Conservation (phyloP, 2,329 filamentous ascomycete species). For the Amauroascus niger region DNA sequence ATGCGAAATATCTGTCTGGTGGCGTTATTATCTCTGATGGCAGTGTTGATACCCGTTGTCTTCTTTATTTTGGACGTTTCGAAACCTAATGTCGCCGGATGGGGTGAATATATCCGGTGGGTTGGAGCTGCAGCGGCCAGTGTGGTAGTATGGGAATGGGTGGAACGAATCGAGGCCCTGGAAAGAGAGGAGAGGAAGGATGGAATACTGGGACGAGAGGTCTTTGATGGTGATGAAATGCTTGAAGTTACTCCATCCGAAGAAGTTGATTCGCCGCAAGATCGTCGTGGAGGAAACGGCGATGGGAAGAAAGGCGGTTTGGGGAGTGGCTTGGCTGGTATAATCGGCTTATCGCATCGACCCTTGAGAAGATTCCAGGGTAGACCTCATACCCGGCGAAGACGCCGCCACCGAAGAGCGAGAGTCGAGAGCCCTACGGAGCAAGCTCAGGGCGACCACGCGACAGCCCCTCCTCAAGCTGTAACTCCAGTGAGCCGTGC, state of each 20-base stretch:
- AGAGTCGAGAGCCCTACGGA: not conserved
- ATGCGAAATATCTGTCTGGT: conserved; percentile 85
- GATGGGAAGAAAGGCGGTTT: conserved; percentile 22
- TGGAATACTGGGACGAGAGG: conserved; percentile 77
- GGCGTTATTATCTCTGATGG: conserved; percentile 64
- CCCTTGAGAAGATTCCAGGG: conserved; percentile 27
- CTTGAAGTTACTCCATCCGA: conserved; percentile 57
- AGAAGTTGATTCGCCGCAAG: conserved; percentile 38
- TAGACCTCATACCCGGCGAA: conserved; percentile 8
- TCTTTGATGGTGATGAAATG: conserved; percentile 93
- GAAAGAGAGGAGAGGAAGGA: conserved; percentile 92
- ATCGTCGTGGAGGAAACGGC: conserved; percentile 33
- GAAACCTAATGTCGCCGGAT: conserved; percentile 73
- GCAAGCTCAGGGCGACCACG: conserved; percentile 18
- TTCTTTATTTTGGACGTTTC: conserved; percentile 90
- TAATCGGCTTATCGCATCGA: conserved; percentile 30
- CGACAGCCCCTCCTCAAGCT: conserved; percentile 40
- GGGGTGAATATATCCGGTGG: conserved; percentile 94
- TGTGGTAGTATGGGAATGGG: conserved; percentile 98
- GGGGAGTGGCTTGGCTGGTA: conserved; percentile 29
- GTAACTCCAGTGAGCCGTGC: conserved; percentile 50
- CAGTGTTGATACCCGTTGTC: conserved; percentile 80
- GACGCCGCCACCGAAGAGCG: conserved; percentile 1
- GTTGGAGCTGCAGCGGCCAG: conserved; percentile 90
- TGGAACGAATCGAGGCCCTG: conserved; percentile 83